These are phyloP conservation scores for Fusarium lateritium DNA, from an alignment of 2,329 filamentous ascomycete genomes.

Conservation along the genomic window DNA sequence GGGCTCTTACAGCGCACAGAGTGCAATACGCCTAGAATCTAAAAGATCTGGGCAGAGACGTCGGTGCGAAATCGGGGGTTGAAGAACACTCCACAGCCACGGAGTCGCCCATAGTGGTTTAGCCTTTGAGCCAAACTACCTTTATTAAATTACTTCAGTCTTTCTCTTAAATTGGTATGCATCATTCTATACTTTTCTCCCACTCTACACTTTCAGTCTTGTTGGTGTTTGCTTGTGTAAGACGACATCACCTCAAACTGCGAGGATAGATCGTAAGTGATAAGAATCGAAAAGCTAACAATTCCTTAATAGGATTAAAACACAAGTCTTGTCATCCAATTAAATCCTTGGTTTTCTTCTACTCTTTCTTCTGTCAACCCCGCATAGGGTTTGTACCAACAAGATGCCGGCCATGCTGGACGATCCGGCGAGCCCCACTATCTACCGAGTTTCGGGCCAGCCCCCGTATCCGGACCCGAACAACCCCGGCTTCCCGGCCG, in stretches of 20 bases:
- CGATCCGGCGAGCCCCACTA: slow-evolving; percentile 78
- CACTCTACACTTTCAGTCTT: slow-evolving; percentile 22
- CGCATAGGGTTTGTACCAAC: slow-evolving; percentile 36
- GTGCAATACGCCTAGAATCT: slow-evolving; percentile 16
- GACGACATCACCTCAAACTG: slow-evolving; percentile 17
- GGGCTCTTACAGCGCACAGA: slow-evolving; percentile 15
- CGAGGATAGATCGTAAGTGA: slow-evolving; percentile 18
- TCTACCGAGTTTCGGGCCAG: slow-evolving; percentile 78
- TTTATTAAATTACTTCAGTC: slow-evolving; percentile 33
- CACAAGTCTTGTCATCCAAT: slow-evolving; percentile 18
- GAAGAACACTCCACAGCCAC: slow-evolving; percentile 30
- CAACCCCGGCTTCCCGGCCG: slow-evolving; percentile 74
- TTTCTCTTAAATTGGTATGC: slow-evolving; percentile 35
- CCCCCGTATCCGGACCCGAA: slow-evolving; percentile 75
- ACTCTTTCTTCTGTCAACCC: slow-evolving; percentile 1
- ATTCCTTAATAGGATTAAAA: slow-evolving; percentile 8
- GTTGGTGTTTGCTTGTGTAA: slow-evolving; percentile 37
- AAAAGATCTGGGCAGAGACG: slow-evolving; percentile 21
- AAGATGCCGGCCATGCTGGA: slow-evolving; percentile 85
- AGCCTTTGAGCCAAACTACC: slow-evolving; percentile 33
- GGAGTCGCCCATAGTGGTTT: slow-evolving; percentile 37
- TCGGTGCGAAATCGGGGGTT: slow-evolving; percentile 43
- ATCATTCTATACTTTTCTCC: slow-evolving; percentile 18
- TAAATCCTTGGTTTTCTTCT: slow-evolving; percentile 1
- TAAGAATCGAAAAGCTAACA: slow-evolving; percentile 23